Base-by-base conservation (phyloP, 2,329 filamentous ascomycete species). In the Monosporascus sp. region DNA sequence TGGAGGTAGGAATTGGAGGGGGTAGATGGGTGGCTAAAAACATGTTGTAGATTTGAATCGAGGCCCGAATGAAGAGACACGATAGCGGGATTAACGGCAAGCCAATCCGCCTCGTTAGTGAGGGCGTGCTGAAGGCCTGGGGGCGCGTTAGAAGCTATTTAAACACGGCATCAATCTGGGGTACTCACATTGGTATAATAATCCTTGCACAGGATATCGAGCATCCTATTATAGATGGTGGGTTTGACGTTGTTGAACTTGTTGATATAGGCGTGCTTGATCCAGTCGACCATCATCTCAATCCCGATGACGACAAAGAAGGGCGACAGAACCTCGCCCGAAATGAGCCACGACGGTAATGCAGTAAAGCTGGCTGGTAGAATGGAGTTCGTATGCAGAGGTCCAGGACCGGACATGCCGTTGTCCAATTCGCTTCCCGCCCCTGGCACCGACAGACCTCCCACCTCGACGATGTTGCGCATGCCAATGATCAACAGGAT, bases 191-290 rank as follows among this genome's bases (percentile, higher is more conserved):
- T 93, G 1, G 91, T 93, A 68, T 99, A 99, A 72, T 99, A 99
- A 69, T 99, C 94, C 70, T 97, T 97, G 60, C 91, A 92, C 7
- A 99, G 76, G 5, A 99, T 90, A 66, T 99, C 95, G 17, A 97
- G 81, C 67, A 94, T 96, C 24, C 91, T 85, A 50, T 85, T 83
- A 69, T 99, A 99, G 52, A 99, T 88, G 7, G 82, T 84, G 3
- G 94, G 94, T 59, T 94, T 93, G 61, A 92, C 91, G 63, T 96
- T 96, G 77, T 99, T 99, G 76, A 99, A 99, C 68, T 99, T 99
- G 68, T 87, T 92, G 68, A 99, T 95, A 68, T 97, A 99, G 22
- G 91, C 91, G 67, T 99, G 95, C 71, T 99, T 99, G 69, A 97
- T 83, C 83, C 90, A 92, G 71, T 99, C 94, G 2, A 99, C 94